phyloP scores from a whole-genome alignment of 2,329 filamentous ascomycete genomes.

The Thelonectria discophora region DNA sequence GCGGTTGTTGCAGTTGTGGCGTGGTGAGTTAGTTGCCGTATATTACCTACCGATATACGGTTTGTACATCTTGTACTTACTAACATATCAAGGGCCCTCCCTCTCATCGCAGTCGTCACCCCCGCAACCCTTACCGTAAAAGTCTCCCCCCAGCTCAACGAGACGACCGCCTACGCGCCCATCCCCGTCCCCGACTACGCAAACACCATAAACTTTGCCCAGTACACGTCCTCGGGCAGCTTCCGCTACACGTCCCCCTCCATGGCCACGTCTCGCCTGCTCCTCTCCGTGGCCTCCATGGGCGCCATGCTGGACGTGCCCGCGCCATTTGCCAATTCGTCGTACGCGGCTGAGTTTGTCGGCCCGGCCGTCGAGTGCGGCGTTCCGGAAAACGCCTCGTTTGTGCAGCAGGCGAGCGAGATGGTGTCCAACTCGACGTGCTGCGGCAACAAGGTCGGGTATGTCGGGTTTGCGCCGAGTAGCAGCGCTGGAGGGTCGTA shows the following conservation, averaged over 20 bases:
- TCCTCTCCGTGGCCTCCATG: neutral
- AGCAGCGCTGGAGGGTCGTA: neutral
- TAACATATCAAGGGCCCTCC: conserved; percentile 14
- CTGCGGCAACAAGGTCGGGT: neutral
- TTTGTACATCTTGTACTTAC: neutral
- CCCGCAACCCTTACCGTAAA: neutral
- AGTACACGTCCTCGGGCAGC: neutral
- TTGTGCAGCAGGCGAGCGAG: neutral
- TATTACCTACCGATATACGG: neutral
- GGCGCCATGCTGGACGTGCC: neutral
- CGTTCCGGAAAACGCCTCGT: neutral
- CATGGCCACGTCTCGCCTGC: neutral
- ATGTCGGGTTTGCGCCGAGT: conserved; percentile 2
- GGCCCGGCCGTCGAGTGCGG: conserved; percentile 13
- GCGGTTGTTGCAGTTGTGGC: neutral
- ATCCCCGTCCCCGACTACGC: neutral
- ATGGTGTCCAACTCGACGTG: neutral
- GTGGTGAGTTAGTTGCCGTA: conserved; percentile 13
- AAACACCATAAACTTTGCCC: neutral
- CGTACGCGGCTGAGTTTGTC: conserved; percentile 9
- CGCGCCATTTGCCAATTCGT: conserved; percentile 20
- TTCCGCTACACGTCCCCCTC: neutral
- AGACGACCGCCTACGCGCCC: accelerated
- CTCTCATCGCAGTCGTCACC: conserved; percentile 9
- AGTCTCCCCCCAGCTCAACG: neutral